Evolutionary conservation across 1,284 basidiomycete genomes (phyloP).

Genomic region (Trichosporon sp.): DNA sequence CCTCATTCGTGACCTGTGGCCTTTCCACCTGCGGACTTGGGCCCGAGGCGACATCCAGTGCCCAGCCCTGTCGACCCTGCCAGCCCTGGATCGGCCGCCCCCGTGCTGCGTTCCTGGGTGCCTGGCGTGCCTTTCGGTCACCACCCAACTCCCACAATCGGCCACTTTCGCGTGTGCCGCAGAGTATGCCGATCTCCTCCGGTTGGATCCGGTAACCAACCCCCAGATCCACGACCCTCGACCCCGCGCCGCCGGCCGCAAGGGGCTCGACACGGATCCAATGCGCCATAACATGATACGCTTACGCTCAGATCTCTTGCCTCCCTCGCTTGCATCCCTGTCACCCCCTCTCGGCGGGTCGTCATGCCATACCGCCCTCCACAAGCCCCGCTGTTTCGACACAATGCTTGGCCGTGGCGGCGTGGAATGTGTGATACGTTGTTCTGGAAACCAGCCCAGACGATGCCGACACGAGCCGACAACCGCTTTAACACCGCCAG

Average conservation of each 20-base stretch:
- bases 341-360: neutral
- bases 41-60: too few species aligned
- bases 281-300: constrained; percentile 6
- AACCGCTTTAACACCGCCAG: constrained; percentile 14
- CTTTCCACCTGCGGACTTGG: neutral
- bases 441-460: neutral
- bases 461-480: constrained; percentile 6
- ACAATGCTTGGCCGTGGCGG: neutral
- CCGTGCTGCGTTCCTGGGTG: constrained; percentile 3
- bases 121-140: constrained; percentile 17
- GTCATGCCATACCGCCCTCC: neutral
- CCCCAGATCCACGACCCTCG: neutral
- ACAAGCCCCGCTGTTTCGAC: neutral
- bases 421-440: neutral
- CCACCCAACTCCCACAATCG: constrained; percentile 4
- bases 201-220: neutral
- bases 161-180: constrained; percentile 10
- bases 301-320: neutral
- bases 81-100: constrained; percentile 17
- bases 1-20: neutral
- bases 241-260: neutral
- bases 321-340: neutral
- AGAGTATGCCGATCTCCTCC: constrained; percentile 12
- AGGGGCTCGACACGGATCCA: constrained; percentile 6
- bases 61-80: neutral